Evolutionary conservation across 495 filamentous ascomycete genomes (phyloP).

Genomic region (Penicillium atrosanguineum): DNA sequence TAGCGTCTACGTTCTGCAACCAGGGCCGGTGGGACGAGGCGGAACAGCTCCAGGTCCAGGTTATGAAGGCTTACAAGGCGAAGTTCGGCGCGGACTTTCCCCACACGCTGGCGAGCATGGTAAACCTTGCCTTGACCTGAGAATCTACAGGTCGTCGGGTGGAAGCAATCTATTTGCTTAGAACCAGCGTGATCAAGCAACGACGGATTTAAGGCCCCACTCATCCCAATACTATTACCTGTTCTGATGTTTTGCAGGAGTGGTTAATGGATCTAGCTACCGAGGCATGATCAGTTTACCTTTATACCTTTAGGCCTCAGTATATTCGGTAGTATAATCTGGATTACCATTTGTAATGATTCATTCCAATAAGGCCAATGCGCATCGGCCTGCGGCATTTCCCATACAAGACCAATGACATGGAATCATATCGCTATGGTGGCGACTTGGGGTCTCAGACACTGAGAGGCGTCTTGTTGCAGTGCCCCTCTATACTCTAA

Average conservation of each 20-base stretch:
- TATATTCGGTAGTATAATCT: no score
- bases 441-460: no score
- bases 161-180: conserved; percentile 7
- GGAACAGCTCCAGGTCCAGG: neutral
- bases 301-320: no score
- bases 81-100: conserved; percentile 6
- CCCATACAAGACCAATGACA: no score
- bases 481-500: no score
- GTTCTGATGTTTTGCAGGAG: neutral
- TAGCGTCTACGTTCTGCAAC: neutral
- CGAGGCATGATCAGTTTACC: conserved; percentile 1
- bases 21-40: neutral
- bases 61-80: neutral
- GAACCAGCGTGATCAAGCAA: conserved; percentile 4
- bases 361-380: no score
- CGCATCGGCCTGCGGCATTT: no score
- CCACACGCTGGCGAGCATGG: conserved; percentile 3
- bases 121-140: conserved; percentile 6
- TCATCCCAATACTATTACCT: conserved; percentile 1
- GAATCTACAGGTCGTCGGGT: conserved; percentile 3
- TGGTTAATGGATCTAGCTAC: conserved; percentile 1
- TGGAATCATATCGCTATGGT: no score
- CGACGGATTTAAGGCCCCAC: conserved; percentile 1
- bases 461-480: no score
- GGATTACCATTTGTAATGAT: no score